phyloP scores from a whole-genome alignment of 495 filamentous ascomycete species.

The Glonium stellatum region DNA sequence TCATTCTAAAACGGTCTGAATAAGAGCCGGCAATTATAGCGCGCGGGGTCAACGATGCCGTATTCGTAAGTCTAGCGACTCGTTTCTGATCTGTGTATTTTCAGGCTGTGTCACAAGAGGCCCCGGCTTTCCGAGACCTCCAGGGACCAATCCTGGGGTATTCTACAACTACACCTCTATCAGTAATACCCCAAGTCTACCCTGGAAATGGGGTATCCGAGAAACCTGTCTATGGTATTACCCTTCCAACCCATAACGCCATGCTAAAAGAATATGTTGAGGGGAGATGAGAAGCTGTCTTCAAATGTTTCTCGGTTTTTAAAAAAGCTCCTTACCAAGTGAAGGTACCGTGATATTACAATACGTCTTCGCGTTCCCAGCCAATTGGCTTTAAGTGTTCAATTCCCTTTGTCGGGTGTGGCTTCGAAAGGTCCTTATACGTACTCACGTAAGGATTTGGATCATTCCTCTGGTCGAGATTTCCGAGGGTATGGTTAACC shows the following conservation, averaged over 20 bases:
- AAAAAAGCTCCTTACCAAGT: no score
- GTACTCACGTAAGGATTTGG: constrained; percentile 82
- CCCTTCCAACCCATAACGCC: neutral
- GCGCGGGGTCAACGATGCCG: neutral
- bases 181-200: neutral
- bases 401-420: constrained; percentile 65
- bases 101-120: neutral
- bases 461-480: constrained; percentile 72
- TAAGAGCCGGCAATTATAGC: no score
- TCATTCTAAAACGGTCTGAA: no score
- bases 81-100: neutral
- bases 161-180: neutral
- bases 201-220: neutral
- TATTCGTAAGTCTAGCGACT: neutral
- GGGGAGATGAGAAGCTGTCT: neutral
- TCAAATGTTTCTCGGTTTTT: no score
- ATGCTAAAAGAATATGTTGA: neutral
- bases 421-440: constrained; percentile 57
- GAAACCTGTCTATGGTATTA: neutral
- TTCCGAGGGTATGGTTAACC: constrained; percentile 91
- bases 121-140: neutral
- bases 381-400: constrained; percentile 60
- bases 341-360: constrained; percentile 33
- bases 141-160: neutral
- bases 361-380: constrained; percentile 78